Evolutionary conservation across 2,329 filamentous ascomycete species (phyloP), one percentile per base, ranked within the genome.

Genomic region (Fusarium solani-melongenae): DNA sequence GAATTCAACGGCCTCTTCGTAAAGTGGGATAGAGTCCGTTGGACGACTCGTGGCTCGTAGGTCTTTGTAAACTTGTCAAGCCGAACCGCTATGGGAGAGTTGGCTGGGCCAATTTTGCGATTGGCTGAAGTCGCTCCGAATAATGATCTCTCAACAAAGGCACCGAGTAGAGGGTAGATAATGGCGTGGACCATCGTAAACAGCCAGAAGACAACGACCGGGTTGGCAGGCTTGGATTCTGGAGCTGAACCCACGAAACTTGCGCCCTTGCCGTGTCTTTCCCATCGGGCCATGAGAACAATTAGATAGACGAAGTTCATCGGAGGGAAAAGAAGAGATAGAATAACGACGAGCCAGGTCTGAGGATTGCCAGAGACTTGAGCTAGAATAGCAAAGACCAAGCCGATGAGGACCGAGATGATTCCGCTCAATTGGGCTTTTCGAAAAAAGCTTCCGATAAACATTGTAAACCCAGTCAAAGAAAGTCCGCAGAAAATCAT

Each of bases 311-410:
- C 7, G 20, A 62, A 62, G 46, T 56, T 62, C 60, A 62, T 62
- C 9, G 60, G 60, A 55, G 60, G 60, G 10, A 62, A 62, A 7
- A 62, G n/a, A 8, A 62, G 33, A 15, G 49, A 64, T 12, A 64
- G 20, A 14, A 64, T 33, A 2, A 22, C 55, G 0, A 59, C 53
- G 1, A 59, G 38, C 62, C 39, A 64, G 8, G 53, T 59, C n/a
- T 64, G 62, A 4, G 15, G 17, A 9, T 64, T 64, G 2, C 51
- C 62, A 29, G 51, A 59, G 15, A 64, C 89, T 81, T 96, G 94
- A 1, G 93, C 91, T 33, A 96, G 84, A 72, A 97, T 92, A 27
- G 92, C 93, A 3, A 96, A 84, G 4, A 95, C 81, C 27, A 96
- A 88, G 14, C 89, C 91, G 17, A 90, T 82, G 39, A 96, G 91